A percentile compares a stretch with the other conserved stretches of the same genome.
phyloP scores from a whole-genome alignment of 352 stramenopile genomes.

The Pythium pyrilobum region DNA sequence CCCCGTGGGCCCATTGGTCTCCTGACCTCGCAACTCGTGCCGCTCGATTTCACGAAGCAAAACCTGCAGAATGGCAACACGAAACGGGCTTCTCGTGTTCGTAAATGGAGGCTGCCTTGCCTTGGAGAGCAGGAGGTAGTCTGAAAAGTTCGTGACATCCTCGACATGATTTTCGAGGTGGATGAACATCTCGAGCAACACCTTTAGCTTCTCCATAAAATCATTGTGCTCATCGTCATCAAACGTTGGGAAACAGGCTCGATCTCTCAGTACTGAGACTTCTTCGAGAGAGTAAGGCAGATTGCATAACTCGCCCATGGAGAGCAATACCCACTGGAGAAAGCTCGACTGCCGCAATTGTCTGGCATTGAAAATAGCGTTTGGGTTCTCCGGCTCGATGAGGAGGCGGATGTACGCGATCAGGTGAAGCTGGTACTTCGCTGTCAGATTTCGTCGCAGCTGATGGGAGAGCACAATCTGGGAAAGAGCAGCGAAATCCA shows the following conservation, averaged over 20 bases:
- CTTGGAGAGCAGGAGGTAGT: constrained; percentile 51
- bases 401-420: constrained; percentile 41
- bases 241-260: constrained; percentile 55
- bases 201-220: constrained; percentile 42
- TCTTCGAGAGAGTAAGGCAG: constrained; percentile 29
- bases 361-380: constrained; percentile 71
- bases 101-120: constrained; percentile 6
- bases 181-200: constrained; percentile 36
- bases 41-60: constrained; percentile 18
- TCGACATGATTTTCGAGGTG: constrained; percentile 56
- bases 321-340: constrained; percentile 50
- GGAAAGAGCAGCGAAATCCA: constrained; percentile 42
- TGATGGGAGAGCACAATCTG: constrained; percentile 50
- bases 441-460: constrained; percentile 33
- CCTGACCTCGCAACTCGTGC: background rate
- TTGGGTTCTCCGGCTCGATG: constrained; percentile 48
- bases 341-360: constrained; percentile 53
- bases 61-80: constrained; percentile 17
- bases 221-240: constrained; percentile 27
- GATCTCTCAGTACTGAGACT: constrained; percentile 26
- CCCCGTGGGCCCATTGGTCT: too few relatives aligned
- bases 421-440: constrained; percentile 46
- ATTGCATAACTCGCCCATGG: constrained; percentile 48
- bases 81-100: constrained; percentile 9
- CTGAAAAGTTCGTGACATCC: constrained; percentile 35